Evolutionary conservation across 305 asterid species (phyloP).

Genomic region (Withania somnifera): DNA sequence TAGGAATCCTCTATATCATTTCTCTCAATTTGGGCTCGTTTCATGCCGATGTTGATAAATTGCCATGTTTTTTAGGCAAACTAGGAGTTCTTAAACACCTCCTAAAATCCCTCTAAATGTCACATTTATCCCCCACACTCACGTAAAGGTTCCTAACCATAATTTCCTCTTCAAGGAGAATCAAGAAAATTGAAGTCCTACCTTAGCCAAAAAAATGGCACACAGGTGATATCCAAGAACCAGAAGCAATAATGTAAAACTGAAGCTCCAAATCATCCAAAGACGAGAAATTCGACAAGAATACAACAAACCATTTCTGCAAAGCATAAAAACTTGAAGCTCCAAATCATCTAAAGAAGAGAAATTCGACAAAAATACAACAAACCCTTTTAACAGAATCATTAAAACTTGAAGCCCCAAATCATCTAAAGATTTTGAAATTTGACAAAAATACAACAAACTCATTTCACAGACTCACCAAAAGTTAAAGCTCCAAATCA

Average conservation of each 20-base stretch:
- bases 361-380: background rate
- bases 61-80: background rate
- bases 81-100: background rate
- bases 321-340: background rate
- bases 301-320: background rate
- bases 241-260: background rate
- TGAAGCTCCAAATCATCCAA: background rate
- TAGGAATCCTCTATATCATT: background rate
- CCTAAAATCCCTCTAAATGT: background rate
- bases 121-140: background rate
- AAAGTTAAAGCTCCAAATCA: background rate
- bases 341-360: background rate
- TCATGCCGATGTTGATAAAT: background rate
- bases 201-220: background rate
- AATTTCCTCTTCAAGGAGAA: background rate
- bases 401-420: background rate
- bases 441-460: background rate
- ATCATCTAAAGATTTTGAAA: background rate
- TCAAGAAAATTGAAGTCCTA: background rate
- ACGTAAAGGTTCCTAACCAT: background rate
- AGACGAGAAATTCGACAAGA: background rate
- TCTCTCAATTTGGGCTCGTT: background rate
- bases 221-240: background rate
- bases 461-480: background rate
- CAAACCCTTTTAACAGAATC: background rate